Evolutionary conservation across 2,329 filamentous ascomycete species (phyloP).

Genomic region (Talaromyces sp.): DNA sequence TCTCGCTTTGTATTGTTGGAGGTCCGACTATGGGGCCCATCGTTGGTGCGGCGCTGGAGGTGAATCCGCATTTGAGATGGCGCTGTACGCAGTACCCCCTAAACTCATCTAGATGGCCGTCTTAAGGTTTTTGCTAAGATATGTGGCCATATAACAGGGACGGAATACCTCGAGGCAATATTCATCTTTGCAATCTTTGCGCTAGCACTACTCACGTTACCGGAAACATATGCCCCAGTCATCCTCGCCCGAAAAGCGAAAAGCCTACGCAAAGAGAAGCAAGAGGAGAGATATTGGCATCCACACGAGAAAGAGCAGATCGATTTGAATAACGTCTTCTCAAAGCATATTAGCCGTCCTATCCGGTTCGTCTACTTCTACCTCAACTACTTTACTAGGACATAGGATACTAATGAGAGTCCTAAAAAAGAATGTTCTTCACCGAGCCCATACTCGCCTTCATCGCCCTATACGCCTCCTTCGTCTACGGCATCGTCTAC

Average conservation of each 20-base stretch:
- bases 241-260: conserved; percentile 51
- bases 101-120: too few species aligned
- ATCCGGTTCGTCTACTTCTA: neutral
- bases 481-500: neutral
- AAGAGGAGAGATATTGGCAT: conserved; percentile 25
- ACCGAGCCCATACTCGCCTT: neutral
- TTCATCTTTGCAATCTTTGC: neutral
- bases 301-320: conserved; percentile 14
- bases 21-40: conserved; percentile 52
- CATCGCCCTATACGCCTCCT: neutral
- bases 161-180: neutral
- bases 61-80: conserved; percentile 31
- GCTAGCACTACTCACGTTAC: neutral
- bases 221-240: conserved; percentile 41
- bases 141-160: neutral
- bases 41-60: conserved; percentile 50
- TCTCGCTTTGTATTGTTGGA: conserved; percentile 48
- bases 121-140: neutral
- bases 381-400: too few species aligned
- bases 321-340: neutral
- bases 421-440: neutral
- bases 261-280: conserved; percentile 48
- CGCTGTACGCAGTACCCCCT: conserved; percentile 42
- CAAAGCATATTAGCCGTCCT: neutral
- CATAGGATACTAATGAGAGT: too few species aligned